Evolutionary conservation across 2,329 filamentous ascomycete genomes (phyloP).

Genomic region (Beauveria scarabaeidicola): DNA sequence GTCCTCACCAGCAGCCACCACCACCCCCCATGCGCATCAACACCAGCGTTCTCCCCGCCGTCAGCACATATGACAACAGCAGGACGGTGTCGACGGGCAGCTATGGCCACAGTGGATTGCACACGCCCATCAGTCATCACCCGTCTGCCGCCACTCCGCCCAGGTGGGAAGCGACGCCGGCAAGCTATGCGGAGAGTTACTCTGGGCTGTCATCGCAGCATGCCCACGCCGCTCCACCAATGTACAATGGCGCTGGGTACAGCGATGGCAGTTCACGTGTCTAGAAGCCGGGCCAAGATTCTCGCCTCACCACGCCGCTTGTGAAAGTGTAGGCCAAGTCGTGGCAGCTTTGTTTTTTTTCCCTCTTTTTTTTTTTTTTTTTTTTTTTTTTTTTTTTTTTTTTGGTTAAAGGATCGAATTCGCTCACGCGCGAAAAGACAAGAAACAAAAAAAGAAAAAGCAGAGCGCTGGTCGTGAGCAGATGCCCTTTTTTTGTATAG

Average conservation of each 20-base stretch:
- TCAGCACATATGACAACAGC: conserved; percentile 32
- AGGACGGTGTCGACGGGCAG: conserved; percentile 24
- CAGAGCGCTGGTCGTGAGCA: neutral
- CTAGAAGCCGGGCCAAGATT: conserved; percentile 17
- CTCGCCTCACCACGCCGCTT: neutral
- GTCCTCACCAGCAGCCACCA: conserved; percentile 28
- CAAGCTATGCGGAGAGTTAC: conserved; percentile 31
- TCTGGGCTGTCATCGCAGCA: conserved; percentile 30
- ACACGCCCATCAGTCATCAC: conserved; percentile 31
- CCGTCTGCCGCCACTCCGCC: conserved; percentile 29
- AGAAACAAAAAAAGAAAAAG: neutral
- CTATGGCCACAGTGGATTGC: conserved; percentile 32
- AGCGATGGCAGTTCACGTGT: conserved; percentile 34
- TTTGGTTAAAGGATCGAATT: too few species aligned
- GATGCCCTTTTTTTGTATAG: neutral
- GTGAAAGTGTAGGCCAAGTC: neutral
- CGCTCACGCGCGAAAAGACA: too few species aligned
- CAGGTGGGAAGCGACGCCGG: conserved; percentile 33
- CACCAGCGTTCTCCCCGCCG: conserved; percentile 30
- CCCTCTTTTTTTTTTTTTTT: too few species aligned
- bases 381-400: too few species aligned
- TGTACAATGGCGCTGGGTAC: conserved; percentile 36
- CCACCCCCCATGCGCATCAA: conserved; percentile 28
- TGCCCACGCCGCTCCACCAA: conserved; percentile 22
- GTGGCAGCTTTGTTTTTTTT: neutral